Percentiles rank a stretch among this genome's conserved stretches.
Conservation (phyloP, 2,329 filamentous ascomycete genomes). For the Cyphellophora attinorum region DNA sequence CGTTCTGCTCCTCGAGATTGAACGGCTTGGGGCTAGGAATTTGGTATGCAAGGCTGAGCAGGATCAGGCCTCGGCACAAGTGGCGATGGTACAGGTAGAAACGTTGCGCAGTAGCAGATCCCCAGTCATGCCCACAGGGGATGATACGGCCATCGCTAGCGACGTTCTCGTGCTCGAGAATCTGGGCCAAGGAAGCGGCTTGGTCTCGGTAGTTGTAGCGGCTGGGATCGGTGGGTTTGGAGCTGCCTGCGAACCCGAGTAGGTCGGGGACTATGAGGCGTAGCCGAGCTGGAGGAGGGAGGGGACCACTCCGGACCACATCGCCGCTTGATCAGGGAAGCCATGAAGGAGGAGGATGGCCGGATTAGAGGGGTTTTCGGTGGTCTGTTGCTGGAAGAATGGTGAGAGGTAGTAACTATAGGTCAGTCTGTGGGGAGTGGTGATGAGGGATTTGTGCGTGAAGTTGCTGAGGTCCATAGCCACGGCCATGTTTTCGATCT, state of each 20-base stretch:
- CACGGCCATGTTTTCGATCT: too few relatives aligned
- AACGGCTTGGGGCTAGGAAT: conserved; percentile 28
- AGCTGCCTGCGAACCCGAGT: conserved; percentile 31
- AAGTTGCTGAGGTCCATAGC: conserved; percentile 2
- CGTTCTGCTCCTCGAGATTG: conserved; percentile 22
- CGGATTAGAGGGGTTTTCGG: conserved; percentile 1
- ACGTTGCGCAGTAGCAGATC: conserved; percentile 29
- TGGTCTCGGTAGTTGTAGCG: conserved; percentile 29
- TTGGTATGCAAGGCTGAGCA: conserved; percentile 33
- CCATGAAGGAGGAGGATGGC: conserved; percentile 49
- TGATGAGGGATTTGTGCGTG: conserved; percentile 3
- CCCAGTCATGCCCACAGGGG: conserved; percentile 43
- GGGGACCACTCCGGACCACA: conserved; percentile 31
- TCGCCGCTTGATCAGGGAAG: conserved; percentile 48
- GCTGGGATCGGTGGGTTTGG: conserved; percentile 29
- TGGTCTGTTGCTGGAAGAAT: conserved; percentile 2
- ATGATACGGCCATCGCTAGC: conserved; percentile 22
- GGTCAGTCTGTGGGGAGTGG: conserved; percentile 2
- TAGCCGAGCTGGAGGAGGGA: conserved; percentile 14
- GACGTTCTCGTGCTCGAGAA: conserved; percentile 29
- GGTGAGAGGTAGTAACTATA: conserved; percentile 7
- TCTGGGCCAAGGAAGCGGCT: conserved; percentile 29
- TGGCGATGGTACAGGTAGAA: conserved; percentile 32
- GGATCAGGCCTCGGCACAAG: conserved; percentile 31
- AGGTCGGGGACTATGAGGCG: conserved; percentile 30